Evolutionary conservation across 805 yeast species (phyloP), one percentile per base, ranked within the genome.

Genomic region (Cyberlindnera xishuangbannaensis): DNA sequence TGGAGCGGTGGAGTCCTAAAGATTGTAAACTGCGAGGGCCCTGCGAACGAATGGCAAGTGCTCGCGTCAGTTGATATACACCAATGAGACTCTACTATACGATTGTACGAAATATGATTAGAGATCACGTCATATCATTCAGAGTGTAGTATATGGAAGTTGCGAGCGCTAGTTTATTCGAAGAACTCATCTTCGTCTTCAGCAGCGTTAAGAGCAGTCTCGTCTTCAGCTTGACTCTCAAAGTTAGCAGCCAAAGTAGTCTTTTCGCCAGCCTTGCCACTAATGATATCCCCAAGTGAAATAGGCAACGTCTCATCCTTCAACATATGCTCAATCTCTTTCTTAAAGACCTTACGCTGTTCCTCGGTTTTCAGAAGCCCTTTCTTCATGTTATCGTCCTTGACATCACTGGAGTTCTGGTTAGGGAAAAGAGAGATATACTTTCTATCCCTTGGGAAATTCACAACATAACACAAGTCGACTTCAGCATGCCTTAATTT

Each of bases 381-480:
- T 52, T 44, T 63, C 59, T 40, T 46, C 10, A 29, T 28, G 30
- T 45, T 32, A 30, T 39, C 55, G 41, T 39, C 53, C 9, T 34
- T 24, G 15, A 47, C 48, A 9, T 41, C 37, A 48, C 60, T 41
- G 47, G 53, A 31, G 50, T 51, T 31, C 45, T 53, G 43, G 54
- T 69, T 55, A 51, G 92, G 87, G 56, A 76, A 88, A 39, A 88
- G 58, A 0, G 96, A 73, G 22, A 84, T 72, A 56, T 88, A 88
- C 59, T 85, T 87, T 48, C 75, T 78, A 31, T 78, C 71, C 50
- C 72, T 76, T 21, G 97, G 96, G 64, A 76, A 88, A 52, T 80
- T 69, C 13, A 78, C 68, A 10, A 79, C 76, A 54, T 88, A 88
- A 20, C 83, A 83, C 18, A 81, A 59, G 47, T 87, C 95, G 7